These are phyloP conservation scores for Auricularia sp. DNA, from an alignment of 768 basidiomycete species.

Conservation along the genomic window DNA sequence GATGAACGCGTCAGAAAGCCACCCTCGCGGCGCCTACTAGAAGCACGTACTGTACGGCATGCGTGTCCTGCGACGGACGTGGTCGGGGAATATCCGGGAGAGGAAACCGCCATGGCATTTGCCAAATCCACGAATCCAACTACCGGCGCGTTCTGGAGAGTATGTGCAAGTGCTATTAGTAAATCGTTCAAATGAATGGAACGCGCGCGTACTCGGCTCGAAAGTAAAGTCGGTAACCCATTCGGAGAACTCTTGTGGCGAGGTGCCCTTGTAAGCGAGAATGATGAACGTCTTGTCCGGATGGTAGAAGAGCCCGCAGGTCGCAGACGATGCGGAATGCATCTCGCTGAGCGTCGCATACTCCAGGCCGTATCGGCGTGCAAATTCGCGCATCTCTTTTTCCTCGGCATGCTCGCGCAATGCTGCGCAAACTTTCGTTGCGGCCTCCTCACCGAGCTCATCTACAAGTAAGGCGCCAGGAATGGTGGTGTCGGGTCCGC, in stretches of 20 bases:
- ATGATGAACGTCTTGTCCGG: slow-evolving; percentile 12
- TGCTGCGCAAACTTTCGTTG: slow-evolving; percentile 6
- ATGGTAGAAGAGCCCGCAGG: slow-evolving; percentile 14
- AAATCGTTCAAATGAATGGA: not conserved
- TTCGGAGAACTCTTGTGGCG: slow-evolving; percentile 12
- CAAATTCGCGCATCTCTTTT: slow-evolving; percentile 8
- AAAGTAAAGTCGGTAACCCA: slow-evolving; percentile 14
- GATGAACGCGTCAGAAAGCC: not conserved
- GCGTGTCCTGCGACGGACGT: slow-evolving; percentile 8
- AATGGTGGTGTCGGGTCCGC: not conserved
- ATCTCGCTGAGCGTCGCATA: slow-evolving; percentile 13
- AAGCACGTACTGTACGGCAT: slow-evolving; percentile 9
- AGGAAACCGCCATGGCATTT: slow-evolving; percentile 14
- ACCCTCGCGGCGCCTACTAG: not conserved
- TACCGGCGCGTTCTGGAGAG: slow-evolving; percentile 8
- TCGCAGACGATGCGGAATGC: slow-evolving; percentile 11
- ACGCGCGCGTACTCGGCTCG: slow-evolving; percentile 1
- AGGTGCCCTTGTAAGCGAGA: slow-evolving; percentile 14
- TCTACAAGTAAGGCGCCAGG: slow-evolving; percentile 8
- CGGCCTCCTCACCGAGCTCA: slow-evolving; percentile 7
- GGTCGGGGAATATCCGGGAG: slow-evolving; percentile 11
- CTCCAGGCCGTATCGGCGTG: slow-evolving; percentile 7
- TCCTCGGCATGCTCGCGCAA: slow-evolving; percentile 12
- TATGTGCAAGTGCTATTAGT: slow-evolving; percentile 9
- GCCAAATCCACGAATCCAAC: slow-evolving; percentile 13